These are phyloP conservation scores for Aphanomyces invadans DNA, from an alignment of 352 stramenopile genomes.

Conservation along the genomic window DNA sequence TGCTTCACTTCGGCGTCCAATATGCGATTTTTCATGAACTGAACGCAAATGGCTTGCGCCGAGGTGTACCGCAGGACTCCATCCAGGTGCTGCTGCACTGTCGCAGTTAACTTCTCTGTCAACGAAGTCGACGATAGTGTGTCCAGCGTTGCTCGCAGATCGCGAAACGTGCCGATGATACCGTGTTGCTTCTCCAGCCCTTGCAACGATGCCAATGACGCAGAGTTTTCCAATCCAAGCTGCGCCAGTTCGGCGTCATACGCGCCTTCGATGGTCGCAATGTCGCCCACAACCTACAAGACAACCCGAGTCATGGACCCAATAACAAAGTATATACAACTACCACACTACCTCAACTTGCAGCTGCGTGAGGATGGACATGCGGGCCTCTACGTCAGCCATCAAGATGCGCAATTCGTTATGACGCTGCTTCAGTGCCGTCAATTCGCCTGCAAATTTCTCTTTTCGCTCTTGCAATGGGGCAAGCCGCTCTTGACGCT, in stretches of 20 bases:
- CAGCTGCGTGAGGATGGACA: slow-evolving; percentile 16
- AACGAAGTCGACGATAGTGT: slow-evolving; percentile 9
- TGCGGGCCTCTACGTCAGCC: slow-evolving; percentile 14
- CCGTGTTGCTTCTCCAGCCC: slow-evolving; percentile 20
- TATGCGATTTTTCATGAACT: slow-evolving; percentile 68
- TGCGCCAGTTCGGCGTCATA: slow-evolving; percentile 38
- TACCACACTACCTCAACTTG: slow-evolving; percentile 8
- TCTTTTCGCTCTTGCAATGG: slow-evolving; percentile 45
- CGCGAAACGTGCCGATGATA: slow-evolving; percentile 18
- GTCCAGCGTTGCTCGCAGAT: slow-evolving; percentile 17
- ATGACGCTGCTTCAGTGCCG: slow-evolving; percentile 25
- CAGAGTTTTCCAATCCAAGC: slow-evolving; percentile 41
- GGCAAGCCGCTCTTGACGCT: slow-evolving; percentile 47
- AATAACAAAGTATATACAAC: background rate
- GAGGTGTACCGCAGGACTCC: slow-evolving; percentile 61
- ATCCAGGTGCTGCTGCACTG: slow-evolving; percentile 54
- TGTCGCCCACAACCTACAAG: slow-evolving; percentile 34
- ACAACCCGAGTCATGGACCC: background rate
- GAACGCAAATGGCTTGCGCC: slow-evolving; percentile 64
- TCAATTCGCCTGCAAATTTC: slow-evolving; percentile 31
- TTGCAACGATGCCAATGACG: slow-evolving; percentile 1
- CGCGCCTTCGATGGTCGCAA: slow-evolving; percentile 38
- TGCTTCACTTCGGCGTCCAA: slow-evolving; percentile 39
- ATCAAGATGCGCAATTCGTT: slow-evolving; percentile 13
- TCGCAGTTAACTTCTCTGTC: background rate